Percentiles rank a stretch among this genome's conserved stretches.
phyloP scores from a whole-genome alignment of 495 filamentous ascomycete species.

The Pyronema domesticum region DNA sequence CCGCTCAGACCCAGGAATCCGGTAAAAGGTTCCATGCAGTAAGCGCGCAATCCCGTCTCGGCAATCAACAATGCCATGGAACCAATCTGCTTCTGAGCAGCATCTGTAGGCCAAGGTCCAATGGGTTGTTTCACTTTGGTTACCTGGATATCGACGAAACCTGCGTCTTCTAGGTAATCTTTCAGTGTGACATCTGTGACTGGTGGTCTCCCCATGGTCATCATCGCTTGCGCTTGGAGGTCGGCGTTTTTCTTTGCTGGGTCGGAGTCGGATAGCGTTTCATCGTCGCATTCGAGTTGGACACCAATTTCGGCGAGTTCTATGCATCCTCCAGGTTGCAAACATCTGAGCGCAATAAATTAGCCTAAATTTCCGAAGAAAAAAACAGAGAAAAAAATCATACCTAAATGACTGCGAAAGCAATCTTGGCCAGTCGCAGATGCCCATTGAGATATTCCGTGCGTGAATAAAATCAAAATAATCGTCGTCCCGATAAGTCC shows the following conservation, averaged over 20 bases:
- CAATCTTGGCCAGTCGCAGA: constrained; percentile 21
- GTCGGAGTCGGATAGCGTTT: not conserved
- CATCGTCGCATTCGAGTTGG: not conserved
- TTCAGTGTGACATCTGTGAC: not conserved
- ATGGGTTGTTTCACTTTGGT: constrained; percentile 24
- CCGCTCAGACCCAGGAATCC: not conserved
- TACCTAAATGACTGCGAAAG: not conserved
- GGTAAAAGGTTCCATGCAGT: not conserved
- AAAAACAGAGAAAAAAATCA: not conserved
- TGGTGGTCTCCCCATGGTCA: not conserved
- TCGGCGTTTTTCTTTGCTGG: not conserved
- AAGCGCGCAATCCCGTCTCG: not conserved
- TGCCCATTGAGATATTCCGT: constrained; percentile 21
- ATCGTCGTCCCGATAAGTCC: constrained; percentile 22
- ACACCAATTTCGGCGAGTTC: not conserved
- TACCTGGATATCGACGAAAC: constrained; percentile 33
- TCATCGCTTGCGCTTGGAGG: not conserved
- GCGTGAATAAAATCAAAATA: constrained; percentile 30
- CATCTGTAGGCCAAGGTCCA: constrained; percentile 34
- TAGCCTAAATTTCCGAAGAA: too few species aligned
- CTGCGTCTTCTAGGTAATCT: constrained; percentile 26
- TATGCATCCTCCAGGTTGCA: not conserved
- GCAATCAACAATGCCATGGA: not conserved
- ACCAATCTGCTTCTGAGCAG: constrained; percentile 33
- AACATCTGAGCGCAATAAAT: not conserved